Conservation (phyloP, 495 filamentous ascomycete species). For the Lasiosphaeria ovina region DNA sequence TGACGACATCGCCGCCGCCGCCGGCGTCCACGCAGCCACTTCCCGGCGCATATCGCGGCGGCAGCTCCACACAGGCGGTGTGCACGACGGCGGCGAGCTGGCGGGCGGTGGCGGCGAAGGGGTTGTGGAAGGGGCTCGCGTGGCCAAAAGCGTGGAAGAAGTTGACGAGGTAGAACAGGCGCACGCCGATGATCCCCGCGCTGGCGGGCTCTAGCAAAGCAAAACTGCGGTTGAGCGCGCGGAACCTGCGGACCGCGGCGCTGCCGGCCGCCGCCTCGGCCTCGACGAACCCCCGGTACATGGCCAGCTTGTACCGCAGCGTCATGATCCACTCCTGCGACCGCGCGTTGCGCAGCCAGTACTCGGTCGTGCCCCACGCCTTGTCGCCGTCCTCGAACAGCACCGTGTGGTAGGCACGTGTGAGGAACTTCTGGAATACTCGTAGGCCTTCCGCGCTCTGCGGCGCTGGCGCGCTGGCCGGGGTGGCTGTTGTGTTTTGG, state of each 20-base stretch:
- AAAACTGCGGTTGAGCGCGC: constrained; percentile 18
- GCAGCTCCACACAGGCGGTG: constrained; percentile 2
- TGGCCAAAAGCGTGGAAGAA: constrained; percentile 17
- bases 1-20: background rate
- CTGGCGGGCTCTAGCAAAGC: constrained; percentile 22
- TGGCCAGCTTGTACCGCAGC: constrained; percentile 21
- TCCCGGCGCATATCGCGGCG: background rate
- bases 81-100: constrained; percentile 8
- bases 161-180: constrained; percentile 21
- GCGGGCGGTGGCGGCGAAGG: constrained; percentile 13
- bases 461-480: background rate
- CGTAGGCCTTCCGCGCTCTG: constrained; percentile 3
- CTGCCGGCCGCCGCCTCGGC: background rate
- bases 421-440: constrained; percentile 16
- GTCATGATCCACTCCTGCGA: constrained; percentile 24
- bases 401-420: constrained; percentile 15
- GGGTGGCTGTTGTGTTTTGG: constrained; percentile 4
- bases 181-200: constrained; percentile 14
- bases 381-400: constrained; percentile 26
- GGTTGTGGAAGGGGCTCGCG: constrained; percentile 6
- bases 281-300: constrained; percentile 10
- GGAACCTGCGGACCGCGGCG: constrained; percentile 3
- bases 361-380: constrained; percentile 26
- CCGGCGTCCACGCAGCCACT: background rate
- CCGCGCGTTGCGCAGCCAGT: constrained; percentile 19